Base-by-base conservation (phyloP, 2,329 filamentous ascomycete genomes). In the Penicillium corylophilum region DNA sequence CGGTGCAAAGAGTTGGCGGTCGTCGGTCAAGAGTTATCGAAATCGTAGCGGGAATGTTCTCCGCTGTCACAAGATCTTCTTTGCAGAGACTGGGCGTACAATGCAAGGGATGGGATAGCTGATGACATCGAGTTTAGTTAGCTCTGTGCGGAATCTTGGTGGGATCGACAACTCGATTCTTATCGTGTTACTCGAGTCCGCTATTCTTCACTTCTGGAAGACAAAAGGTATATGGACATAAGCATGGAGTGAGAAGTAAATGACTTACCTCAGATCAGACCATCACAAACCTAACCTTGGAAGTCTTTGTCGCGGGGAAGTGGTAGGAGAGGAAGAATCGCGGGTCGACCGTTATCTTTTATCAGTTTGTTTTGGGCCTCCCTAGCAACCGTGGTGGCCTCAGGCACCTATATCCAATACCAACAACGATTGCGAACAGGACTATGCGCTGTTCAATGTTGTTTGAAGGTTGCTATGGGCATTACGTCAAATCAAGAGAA, bases 321-420 rank as follows among this genome's bases (percentile, higher is more conserved):
- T 49, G 41, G 49, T 28, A 48, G 51, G 26, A 38, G 16, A 40
- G 23, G 36, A 45, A 46, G 42, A 45, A 50, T 51, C 35, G 33
- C 41, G 42, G 49, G 46, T 50, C 24, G 51, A 26, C 28, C 53
- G 55, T 64, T 63, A 64, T 64, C 60, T 60, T 61, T 51, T 57
- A 55, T 53, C 51, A 45, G 51, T 63, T 62, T 63, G 59, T 59
- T 63, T 63, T 44, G 53, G 50, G 15, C 31, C 59, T 59, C 62
- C 62, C 61, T 56, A 55, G 62, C 62, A 64, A 64, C 62, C 42
- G 33, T 28, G 6, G 22, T 12, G 18, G 49, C 53, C 46, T 54
- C 28, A 54, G 51, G 51, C 43, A 50, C 20, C 9, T n/a, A 18
- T n/a, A n/a, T n/a, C n/a, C n/a, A n/a, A n/a, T n/a, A n/a, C 5